Conservation (phyloP, 2,329 filamentous ascomycete genomes). For the Thelonectria blattea region DNA sequence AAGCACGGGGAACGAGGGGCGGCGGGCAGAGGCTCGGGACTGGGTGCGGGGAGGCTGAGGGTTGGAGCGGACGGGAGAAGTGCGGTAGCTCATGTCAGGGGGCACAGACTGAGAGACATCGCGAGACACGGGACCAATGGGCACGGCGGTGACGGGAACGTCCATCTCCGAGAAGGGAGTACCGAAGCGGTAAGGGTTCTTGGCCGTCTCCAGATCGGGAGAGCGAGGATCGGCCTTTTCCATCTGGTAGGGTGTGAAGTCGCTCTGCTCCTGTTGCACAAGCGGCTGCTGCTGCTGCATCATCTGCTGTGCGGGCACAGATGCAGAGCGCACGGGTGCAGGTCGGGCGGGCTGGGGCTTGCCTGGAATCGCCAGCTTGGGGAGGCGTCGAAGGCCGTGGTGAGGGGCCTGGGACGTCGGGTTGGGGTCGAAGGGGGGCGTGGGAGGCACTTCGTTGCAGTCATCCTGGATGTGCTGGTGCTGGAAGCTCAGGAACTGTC, state of each 20-base stretch:
- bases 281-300: constrained; percentile 34
- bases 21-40: constrained; percentile 63
- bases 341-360: constrained; percentile 40
- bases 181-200: constrained; percentile 73
- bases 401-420: constrained; percentile 56
- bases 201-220: constrained; percentile 63
- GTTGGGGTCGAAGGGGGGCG: constrained; percentile 72
- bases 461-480: constrained; percentile 54
- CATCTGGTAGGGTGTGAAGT: constrained; percentile 60
- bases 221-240: constrained; percentile 57
- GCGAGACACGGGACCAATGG: constrained; percentile 74
- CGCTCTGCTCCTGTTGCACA: constrained; percentile 30
- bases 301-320: constrained; percentile 36
- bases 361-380: constrained; percentile 66
- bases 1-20: constrained; percentile 72
- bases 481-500: constrained; percentile 89
- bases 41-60: constrained; percentile 52
- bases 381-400: constrained; percentile 62
- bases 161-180: constrained; percentile 93
- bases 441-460: constrained; percentile 65
- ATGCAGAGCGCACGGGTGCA: constrained; percentile 39
- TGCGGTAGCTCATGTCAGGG: constrained; percentile 85
- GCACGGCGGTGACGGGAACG: constrained; percentile 77
- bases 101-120: constrained; percentile 90
- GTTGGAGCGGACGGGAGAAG: constrained; percentile 43